Percentiles rank a stretch among this genome's conserved stretches.
phyloP scores from a whole-genome alignment of 2,329 filamentous ascomycete species.

The Alternaria brassicicola region DNA sequence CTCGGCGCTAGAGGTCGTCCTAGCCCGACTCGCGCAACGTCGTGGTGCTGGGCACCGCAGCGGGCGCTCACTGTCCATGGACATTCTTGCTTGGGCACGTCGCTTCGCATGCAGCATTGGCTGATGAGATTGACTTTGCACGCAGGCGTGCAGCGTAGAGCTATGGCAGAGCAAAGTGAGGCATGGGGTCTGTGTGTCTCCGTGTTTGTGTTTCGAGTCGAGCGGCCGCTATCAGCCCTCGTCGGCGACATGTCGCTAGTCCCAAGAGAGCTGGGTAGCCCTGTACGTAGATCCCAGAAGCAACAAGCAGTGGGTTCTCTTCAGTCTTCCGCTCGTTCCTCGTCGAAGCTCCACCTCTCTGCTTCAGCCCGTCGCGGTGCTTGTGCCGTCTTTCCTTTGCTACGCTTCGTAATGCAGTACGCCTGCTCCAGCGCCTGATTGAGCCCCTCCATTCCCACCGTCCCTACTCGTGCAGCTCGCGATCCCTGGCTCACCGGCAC shows the following conservation, averaged over 20 bases:
- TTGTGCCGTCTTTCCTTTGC: conserved; percentile 27
- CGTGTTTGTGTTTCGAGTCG: conserved; percentile 40
- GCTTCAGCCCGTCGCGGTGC: conserved; percentile 36
- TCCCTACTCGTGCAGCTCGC: conserved; percentile 29
- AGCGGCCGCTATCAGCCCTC: conserved; percentile 43
- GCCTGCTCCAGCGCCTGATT: conserved; percentile 24
- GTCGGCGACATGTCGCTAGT: conserved; percentile 43
- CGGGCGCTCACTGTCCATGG: conserved; percentile 13
- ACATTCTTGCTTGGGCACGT: conserved; percentile 2
- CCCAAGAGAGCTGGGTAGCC: conserved; percentile 37
- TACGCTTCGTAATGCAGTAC: conserved; percentile 32
- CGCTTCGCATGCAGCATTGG: conserved; percentile 1
- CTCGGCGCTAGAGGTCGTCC: conserved; percentile 29
- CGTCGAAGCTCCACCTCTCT: conserved; percentile 38
- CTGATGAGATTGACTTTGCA: conserved; percentile 2
- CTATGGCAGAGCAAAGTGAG: conserved; percentile 31
- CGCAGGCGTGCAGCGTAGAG: conserved; percentile 20
- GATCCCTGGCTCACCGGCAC: conserved; percentile 33
- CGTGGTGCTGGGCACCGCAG: conserved; percentile 31
- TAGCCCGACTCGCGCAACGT: conserved; percentile 20
- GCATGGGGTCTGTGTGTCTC: conserved; percentile 39
- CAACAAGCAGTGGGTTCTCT: conserved; percentile 43
- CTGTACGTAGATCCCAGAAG: conserved; percentile 41
- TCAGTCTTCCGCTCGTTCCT: conserved; percentile 39
- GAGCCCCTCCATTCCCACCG: conserved; percentile 28